Evolutionary conservation across 495 filamentous ascomycete species (phyloP).

Genomic region (Aspergillus bridgeri): DNA sequence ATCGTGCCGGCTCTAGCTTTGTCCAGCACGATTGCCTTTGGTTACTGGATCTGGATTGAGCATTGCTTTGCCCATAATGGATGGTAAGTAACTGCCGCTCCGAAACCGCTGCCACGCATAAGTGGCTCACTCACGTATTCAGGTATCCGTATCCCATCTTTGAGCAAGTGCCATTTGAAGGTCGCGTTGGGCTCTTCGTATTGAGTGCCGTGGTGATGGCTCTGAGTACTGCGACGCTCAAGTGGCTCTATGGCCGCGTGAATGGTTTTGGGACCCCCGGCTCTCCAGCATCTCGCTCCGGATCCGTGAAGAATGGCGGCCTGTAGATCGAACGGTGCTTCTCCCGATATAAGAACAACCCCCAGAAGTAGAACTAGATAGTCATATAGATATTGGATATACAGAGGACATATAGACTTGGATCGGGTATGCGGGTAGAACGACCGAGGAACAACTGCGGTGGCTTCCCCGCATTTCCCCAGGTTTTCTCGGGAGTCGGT

Average conservation of each 20-base stretch:
- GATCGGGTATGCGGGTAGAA: too few species aligned
- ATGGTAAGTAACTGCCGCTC: conserved; percentile 47
- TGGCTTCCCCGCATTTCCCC: too few species aligned
- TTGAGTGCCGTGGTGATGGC: conserved; percentile 70
- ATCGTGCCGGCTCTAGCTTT: conserved; percentile 57
- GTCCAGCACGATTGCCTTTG: conserved; percentile 61
- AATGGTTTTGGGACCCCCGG: conserved; percentile 55
- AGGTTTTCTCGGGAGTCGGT: too few species aligned
- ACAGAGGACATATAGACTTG: too few species aligned
- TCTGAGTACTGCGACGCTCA: conserved; percentile 60
- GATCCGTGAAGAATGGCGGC: conserved; percentile 26
- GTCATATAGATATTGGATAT: neutral
- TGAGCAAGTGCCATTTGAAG: conserved; percentile 53
- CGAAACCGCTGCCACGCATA: neutral
- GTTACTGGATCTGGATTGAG: conserved; percentile 90
- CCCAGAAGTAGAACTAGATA: neutral
- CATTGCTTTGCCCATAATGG: conserved; percentile 71
- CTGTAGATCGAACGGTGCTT: conserved; percentile 12
- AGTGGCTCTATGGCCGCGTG: conserved; percentile 62
- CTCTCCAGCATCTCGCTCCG: conserved; percentile 27
- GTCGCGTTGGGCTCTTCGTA: conserved; percentile 66
- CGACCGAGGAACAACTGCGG: too few species aligned
- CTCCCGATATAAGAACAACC: too few species aligned
- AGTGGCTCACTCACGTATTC: conserved; percentile 17
- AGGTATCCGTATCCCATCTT: conserved; percentile 91